Evolutionary conservation across 768 basidiomycete genomes (phyloP).

Genomic region (Peribolospora kevripleyi): DNA sequence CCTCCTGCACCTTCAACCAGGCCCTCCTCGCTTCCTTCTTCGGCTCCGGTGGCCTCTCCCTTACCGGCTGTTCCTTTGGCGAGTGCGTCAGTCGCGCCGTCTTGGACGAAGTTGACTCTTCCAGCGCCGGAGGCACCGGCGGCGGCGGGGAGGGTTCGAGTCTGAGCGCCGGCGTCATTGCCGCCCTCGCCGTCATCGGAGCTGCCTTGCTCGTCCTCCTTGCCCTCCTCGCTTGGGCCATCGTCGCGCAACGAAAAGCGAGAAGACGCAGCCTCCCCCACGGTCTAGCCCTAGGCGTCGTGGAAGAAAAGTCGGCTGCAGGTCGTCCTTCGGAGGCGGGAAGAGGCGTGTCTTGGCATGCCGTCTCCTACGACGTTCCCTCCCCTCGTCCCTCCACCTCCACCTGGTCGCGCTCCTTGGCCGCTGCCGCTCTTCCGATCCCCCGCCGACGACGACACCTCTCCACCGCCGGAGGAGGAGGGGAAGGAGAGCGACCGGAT

Average conservation of each 20-base stretch:
- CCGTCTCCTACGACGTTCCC: constrained; percentile 41
- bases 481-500: constrained; percentile 7
- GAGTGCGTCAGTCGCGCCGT: constrained; percentile 68
- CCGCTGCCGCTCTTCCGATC: not conserved
- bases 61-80: constrained; percentile 55
- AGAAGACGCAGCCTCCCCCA: constrained; percentile 15
- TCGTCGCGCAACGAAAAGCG: constrained; percentile 38
- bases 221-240: constrained; percentile 37
- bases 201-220: constrained; percentile 35
- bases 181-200: constrained; percentile 66
- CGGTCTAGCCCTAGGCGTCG: constrained; percentile 12
- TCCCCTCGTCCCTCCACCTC: not conserved
- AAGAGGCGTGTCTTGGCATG: constrained; percentile 36
- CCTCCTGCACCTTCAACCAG: constrained; percentile 55
- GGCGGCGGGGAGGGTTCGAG: constrained; percentile 19
- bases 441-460: not conserved
- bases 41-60: constrained; percentile 42
- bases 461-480: too few species aligned
- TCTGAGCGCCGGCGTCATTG: constrained; percentile 63
- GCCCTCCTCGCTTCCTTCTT: constrained; percentile 40
- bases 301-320: constrained; percentile 21
- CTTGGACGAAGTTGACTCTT: constrained; percentile 30
- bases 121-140: constrained; percentile 9
- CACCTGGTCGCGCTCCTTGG: constrained; percentile 2
- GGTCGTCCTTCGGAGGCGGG: constrained; percentile 26